phyloP scores from a whole-genome alignment of 2,329 filamentous ascomycete genomes.

The Scytalidium lignicola region DNA sequence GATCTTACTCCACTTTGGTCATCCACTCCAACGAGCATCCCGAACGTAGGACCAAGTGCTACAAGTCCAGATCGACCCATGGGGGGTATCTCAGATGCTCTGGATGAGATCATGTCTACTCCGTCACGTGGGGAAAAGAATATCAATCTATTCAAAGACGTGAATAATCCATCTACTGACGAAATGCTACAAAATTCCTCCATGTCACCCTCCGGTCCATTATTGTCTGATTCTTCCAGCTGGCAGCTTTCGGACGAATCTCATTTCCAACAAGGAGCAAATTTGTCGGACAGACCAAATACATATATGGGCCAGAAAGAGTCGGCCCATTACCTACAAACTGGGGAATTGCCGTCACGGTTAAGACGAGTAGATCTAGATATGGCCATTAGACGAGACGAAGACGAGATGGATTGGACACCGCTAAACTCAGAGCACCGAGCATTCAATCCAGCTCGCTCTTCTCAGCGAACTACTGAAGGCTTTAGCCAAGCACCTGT shows the following conservation, averaged over 20 bases:
- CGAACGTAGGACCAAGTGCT: constrained; percentile 15
- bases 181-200: background rate
- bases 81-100: constrained; percentile 40
- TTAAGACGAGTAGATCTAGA: background rate
- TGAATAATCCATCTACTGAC: background rate
- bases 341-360: background rate
- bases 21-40: constrained; percentile 17
- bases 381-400: background rate
- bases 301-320: constrained; percentile 7
- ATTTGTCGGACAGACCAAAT: background rate
- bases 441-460: constrained; percentile 45
- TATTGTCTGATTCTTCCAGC: background rate
- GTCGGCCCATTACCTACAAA: constrained; percentile 8
- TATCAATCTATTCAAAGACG: background rate
- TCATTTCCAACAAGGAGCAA: background rate
- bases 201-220: background rate
- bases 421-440: constrained; percentile 53
- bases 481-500: constrained; percentile 26
- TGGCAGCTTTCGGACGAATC: background rate
- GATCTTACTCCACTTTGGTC: constrained; percentile 46
- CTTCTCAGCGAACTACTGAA: constrained; percentile 31
- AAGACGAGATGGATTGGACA: constrained; percentile 64
- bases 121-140: constrained; percentile 1
- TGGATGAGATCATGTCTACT: constrained; percentile 40
- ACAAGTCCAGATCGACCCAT: constrained; percentile 24